These are phyloP conservation scores for Nothophoma quercina DNA, from an alignment of 2,329 filamentous ascomycete species.

Conservation along the genomic window DNA sequence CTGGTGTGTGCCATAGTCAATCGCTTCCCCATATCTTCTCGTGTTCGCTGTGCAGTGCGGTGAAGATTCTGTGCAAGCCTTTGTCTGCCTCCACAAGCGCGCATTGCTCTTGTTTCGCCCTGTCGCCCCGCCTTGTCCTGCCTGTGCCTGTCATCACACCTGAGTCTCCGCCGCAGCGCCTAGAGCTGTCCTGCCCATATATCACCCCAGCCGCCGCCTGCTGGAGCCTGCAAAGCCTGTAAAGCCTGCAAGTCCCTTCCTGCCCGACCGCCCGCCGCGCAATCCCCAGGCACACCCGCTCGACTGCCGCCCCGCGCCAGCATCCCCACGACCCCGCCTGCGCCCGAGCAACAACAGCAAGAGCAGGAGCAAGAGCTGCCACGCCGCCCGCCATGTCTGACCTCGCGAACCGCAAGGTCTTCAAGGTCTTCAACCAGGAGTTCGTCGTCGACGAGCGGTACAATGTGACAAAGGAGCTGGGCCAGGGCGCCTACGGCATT, in stretches of 20 bases:
- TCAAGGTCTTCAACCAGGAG: constrained; percentile 90
- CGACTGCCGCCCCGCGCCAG: constrained; percentile 7
- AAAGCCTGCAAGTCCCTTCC: constrained; percentile 7
- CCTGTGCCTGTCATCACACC: constrained; percentile 25
- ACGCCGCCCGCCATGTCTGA: constrained; percentile 59
- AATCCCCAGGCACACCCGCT: constrained; percentile 2
- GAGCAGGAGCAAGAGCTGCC: background rate
- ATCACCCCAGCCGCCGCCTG: constrained; percentile 29
- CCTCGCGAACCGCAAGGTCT: constrained; percentile 73
- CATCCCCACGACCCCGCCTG: constrained; percentile 2
- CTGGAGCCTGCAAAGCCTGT: constrained; percentile 13
- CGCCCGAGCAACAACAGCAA: background rate
- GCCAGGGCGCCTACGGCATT: constrained; percentile 97
- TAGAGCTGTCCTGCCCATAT: constrained; percentile 30
- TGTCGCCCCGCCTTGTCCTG: constrained; percentile 27
- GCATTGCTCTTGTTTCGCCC: constrained; percentile 20
- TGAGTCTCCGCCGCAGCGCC: constrained; percentile 37
- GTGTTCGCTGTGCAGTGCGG: constrained; percentile 11
- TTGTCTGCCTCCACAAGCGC: constrained; percentile 19
- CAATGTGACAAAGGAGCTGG: constrained; percentile 97
- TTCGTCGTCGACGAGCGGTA: constrained; percentile 98
- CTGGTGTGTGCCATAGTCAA: constrained; percentile 22
- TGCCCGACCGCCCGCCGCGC: constrained; percentile 17
- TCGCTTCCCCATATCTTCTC: constrained; percentile 23
- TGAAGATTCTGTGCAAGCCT: constrained; percentile 25